Evolutionary conservation across 129 eudicot species (phyloP).

Genomic region (Cynara cardunculus): DNA sequence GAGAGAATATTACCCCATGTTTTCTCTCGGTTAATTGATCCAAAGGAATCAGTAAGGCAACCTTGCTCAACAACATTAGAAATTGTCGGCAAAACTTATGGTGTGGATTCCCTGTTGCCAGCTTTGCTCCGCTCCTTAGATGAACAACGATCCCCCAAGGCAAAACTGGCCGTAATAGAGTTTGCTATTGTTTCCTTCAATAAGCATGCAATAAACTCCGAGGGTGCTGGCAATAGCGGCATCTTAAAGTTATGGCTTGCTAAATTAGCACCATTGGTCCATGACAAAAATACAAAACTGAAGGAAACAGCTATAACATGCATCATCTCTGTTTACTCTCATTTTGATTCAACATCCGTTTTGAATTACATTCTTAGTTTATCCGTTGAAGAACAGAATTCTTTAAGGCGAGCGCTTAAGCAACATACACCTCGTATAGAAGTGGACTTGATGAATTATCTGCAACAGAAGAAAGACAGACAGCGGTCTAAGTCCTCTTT

Average conservation of each 20-base stretch:
- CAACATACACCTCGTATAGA: constrained; percentile 97
- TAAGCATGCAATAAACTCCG: constrained; percentile 67
- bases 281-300: constrained; percentile 82
- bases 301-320: constrained; percentile 89
- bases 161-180: constrained; percentile 86
- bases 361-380: constrained; percentile 81
- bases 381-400: constrained; percentile 95
- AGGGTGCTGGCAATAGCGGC: constrained; percentile 72
- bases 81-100: constrained; percentile 80
- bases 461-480: constrained; percentile 88
- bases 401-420: constrained; percentile 91
- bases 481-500: constrained; percentile 73
- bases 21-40: constrained; percentile 87
- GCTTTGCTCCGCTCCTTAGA: constrained; percentile 93
- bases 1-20: constrained; percentile 94
- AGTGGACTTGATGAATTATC: constrained; percentile 92
- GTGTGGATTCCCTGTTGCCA: constrained; percentile 82
- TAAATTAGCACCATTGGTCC: constrained; percentile 74
- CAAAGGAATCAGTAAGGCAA: constrained; percentile 81
- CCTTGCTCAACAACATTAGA: constrained; percentile 80
- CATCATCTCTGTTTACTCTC: constrained; percentile 85
- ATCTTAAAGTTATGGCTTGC: constrained; percentile 93
- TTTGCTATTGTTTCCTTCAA: constrained; percentile 80
- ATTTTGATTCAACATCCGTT: constrained; percentile 71
- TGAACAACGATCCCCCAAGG: constrained; percentile 96